Evolutionary conservation across 352 stramenopile species (phyloP).

Genomic region (Globisporangium lucens): DNA sequence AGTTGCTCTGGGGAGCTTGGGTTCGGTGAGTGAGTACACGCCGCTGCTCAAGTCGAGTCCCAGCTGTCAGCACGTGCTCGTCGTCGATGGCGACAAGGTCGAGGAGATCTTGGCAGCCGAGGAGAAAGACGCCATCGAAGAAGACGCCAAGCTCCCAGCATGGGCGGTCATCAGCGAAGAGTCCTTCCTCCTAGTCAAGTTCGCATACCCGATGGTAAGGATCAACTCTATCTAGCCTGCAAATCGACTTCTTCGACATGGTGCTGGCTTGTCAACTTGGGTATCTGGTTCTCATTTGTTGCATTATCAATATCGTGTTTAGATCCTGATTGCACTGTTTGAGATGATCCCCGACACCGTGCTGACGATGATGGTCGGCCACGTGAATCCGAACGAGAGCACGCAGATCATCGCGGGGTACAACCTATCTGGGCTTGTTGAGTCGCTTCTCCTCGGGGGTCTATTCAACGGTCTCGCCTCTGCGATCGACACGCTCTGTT

Average conservation of each 20-base stretch:
- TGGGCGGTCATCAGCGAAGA: neutral
- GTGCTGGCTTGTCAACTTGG: neutral
- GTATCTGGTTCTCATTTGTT: neutral
- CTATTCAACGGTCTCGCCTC: slow-evolving; percentile 29
- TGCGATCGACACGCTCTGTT: slow-evolving; percentile 75
- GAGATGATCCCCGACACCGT: neutral
- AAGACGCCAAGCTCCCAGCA: neutral
- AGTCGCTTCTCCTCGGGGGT: neutral
- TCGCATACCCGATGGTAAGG: neutral
- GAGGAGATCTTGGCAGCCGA: neutral
- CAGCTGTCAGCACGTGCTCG: neutral
- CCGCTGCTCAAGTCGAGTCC: neutral
- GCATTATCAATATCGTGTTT: neutral
- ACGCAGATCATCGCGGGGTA: neutral
- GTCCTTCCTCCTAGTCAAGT: neutral
- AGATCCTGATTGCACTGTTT: neutral
- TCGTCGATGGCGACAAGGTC: neutral
- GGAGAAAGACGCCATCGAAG: neutral
- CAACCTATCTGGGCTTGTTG: neutral
- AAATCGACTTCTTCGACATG: neutral
- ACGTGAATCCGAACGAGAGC: neutral
- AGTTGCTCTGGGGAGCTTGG: neutral
- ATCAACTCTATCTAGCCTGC: neutral
- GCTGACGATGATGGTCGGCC: neutral
- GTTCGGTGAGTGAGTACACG: neutral